These are phyloP conservation scores for Truncatella angustata DNA, from an alignment of 2,329 filamentous ascomycete species.

Conservation along the genomic window DNA sequence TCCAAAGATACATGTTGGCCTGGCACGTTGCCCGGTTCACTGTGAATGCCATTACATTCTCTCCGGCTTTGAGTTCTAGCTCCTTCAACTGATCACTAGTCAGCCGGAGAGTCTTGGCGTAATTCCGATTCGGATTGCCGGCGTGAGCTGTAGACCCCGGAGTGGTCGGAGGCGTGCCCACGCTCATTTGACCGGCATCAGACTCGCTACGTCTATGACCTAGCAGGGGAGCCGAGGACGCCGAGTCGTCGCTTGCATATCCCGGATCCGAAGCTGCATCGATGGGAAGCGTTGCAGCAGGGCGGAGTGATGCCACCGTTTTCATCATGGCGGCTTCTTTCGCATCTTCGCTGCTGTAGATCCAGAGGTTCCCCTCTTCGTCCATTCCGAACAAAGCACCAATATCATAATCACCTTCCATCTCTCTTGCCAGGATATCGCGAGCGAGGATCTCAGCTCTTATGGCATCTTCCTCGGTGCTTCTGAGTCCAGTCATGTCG, in stretches of 20 bases:
- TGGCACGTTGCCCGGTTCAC: slow-evolving; percentile 92
- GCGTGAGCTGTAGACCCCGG: slow-evolving; percentile 54
- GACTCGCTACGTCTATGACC: slow-evolving; percentile 66
- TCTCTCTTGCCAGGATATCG: slow-evolving; percentile 86
- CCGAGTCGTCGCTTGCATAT: slow-evolving; percentile 87
- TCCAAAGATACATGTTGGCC: slow-evolving; percentile 93
- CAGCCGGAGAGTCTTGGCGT: slow-evolving; percentile 91
- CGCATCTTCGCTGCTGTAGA: slow-evolving; percentile 96
- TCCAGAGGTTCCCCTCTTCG: slow-evolving; percentile 97
- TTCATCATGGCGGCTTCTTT: slow-evolving; percentile 81
- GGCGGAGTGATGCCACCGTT: slow-evolving; percentile 49
- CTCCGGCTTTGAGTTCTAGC: slow-evolving; percentile 76
- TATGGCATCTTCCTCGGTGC: slow-evolving; percentile 86
- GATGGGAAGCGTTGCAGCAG: slow-evolving; percentile 49
- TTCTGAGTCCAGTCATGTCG: slow-evolving; percentile 97
- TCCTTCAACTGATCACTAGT: slow-evolving; percentile 94
- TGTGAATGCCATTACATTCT: slow-evolving; percentile 92
- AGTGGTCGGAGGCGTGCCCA: slow-evolving; percentile 69
- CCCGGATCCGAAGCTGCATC: slow-evolving; percentile 91
- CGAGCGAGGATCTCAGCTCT: slow-evolving; percentile 90
- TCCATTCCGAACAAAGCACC: slow-evolving; percentile 93
- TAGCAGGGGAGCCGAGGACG: slow-evolving; percentile 40
- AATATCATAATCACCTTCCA: slow-evolving; percentile 95
- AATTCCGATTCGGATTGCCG: slow-evolving; percentile 77
- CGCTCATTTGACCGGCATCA: slow-evolving; percentile 52